Evolutionary conservation across 78 protist species (phyloP), one percentile per base, ranked within the genome.

Genomic region (Dictyostelium brefeldianum): DNA sequence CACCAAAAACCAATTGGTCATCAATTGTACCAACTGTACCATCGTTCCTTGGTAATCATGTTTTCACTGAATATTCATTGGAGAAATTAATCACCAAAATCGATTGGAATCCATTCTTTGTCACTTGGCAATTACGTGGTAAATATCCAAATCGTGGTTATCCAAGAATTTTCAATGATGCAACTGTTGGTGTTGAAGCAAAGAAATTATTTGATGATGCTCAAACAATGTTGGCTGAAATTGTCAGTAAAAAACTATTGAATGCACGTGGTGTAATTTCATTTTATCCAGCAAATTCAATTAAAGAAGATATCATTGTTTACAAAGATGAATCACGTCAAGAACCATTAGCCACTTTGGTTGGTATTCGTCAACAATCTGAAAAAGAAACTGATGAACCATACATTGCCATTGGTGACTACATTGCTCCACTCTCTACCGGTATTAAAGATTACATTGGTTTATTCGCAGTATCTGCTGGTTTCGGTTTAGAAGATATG

Each of bases 51-150:
- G 93, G 93, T 71, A 46, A 57, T 14, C 57, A 81, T 41, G 67
- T 94, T 20, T 69, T 90, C 51, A 50, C 43, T 20, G 91, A 98
- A 65, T 93, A 82, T 67, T 91, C 84, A 22, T 91, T 99, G 12
- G 96, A 94, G 69, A 43, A 83, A 53, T 82, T 98, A n/a, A 31
- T 98, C 18, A 65, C 54, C 27, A 83, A 80, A 82, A 99, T 99
- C 78, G 99, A 99, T 83, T 99, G 99, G 99, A 98, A 99, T 31
- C 98, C 98, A 48, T 97, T 97, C 97, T 97, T 96, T 71, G 79
- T 74, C 62, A 93, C 95, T 29, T 98, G 98, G 98, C 98, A 97
- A 89, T 71, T 99, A 27, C 97, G 98, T 20, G 99, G 99, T 27
- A 92, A 91, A 75, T 98, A 97, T 90, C 99, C 99, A 27, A 99